These are phyloP conservation scores for Scedosporium aurantiacum DNA, from an alignment of 2,329 filamentous ascomycete genomes.

Conservation along the genomic window DNA sequence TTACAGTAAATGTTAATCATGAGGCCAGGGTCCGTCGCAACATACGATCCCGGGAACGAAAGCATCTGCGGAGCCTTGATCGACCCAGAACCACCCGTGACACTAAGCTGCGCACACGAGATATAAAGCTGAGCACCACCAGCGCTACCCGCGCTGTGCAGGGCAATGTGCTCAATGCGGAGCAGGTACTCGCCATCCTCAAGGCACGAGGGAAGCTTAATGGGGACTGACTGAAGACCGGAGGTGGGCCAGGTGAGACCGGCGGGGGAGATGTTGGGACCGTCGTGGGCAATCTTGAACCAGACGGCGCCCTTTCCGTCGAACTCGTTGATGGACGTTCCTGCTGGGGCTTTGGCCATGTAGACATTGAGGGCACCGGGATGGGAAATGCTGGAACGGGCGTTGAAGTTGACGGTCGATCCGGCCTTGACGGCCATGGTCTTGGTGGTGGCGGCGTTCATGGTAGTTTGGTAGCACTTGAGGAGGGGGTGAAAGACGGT, in stretches of 20 bases:
- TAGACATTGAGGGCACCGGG: slow-evolving; percentile 25
- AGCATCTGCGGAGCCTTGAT: slow-evolving; percentile 14
- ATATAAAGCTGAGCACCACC: slow-evolving; percentile 22
- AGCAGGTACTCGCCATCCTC: slow-evolving; percentile 15
- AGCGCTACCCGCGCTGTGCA: slow-evolving; percentile 17
- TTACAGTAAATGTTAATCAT: slow-evolving; percentile 30
- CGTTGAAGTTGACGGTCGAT: slow-evolving; percentile 18
- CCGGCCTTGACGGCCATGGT: slow-evolving; percentile 21
- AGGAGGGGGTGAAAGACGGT: no score
- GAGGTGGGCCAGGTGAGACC: slow-evolving; percentile 29
- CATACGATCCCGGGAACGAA: slow-evolving; percentile 30
- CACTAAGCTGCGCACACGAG: slow-evolving; percentile 13
- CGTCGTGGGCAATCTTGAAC: slow-evolving; percentile 34
- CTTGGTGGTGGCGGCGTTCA: slow-evolving; percentile 30
- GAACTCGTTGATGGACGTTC: slow-evolving; percentile 20
- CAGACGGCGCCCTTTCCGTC: slow-evolving; percentile 26
- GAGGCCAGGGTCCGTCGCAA: slow-evolving; percentile 28
- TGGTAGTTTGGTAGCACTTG: slow-evolving; percentile 32
- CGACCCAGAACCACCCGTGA: slow-evolving; percentile 10
- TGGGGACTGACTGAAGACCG: slow-evolving; percentile 13
- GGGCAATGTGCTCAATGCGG: slow-evolving; percentile 21
- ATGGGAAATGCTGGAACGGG: slow-evolving; percentile 29
- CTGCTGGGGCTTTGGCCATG: slow-evolving; percentile 24
- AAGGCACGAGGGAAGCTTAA: slow-evolving; percentile 13
- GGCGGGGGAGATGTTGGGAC: slow-evolving; percentile 22